Conservation (phyloP, 192 early-diverging fungal species). For the Linnemannia elongata region DNA sequence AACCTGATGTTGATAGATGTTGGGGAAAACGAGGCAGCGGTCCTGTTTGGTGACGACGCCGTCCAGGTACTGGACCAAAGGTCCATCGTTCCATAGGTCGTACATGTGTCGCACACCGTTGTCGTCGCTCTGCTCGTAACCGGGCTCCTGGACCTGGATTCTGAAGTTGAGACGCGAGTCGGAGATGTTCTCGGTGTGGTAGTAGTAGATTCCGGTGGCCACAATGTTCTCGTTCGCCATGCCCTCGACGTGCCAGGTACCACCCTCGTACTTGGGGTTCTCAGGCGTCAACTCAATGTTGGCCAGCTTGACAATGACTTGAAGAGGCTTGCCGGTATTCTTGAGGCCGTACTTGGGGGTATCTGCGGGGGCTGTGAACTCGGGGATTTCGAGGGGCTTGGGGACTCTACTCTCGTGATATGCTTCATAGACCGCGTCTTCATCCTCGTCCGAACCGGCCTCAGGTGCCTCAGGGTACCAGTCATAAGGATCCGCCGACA, state of each 20-base stretch:
- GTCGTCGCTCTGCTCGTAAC: constrained; percentile 49
- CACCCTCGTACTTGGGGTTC: constrained; percentile 66
- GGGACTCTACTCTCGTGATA: constrained; percentile 40
- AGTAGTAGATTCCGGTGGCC: constrained; percentile 82
- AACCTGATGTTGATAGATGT: constrained; percentile 78
- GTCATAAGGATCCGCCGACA: background rate
- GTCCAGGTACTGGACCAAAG: constrained; percentile 60
- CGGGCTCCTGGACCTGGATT: constrained; percentile 58
- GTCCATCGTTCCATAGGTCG: constrained; percentile 51
- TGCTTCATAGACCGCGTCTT: constrained; percentile 35
- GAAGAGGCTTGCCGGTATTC: constrained; percentile 46
- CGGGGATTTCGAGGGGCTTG: constrained; percentile 21
- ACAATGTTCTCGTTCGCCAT: constrained; percentile 79
- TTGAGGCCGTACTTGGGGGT: constrained; percentile 27
- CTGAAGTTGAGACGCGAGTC: constrained; percentile 65
- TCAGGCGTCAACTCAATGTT: constrained; percentile 78
- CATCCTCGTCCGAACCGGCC: background rate
- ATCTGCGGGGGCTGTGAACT: constrained; percentile 27
- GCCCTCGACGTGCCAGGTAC: constrained; percentile 80
- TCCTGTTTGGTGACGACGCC: constrained; percentile 62
- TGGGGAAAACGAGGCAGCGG: constrained; percentile 79
- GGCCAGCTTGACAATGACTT: constrained; percentile 78
- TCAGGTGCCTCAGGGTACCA: constrained; percentile 20
- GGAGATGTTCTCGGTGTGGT: constrained; percentile 78
- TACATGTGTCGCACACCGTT: constrained; percentile 49